Conservation (phyloP, 2,329 filamentous ascomycete genomes). For the Zasmidium citrigriseum region DNA sequence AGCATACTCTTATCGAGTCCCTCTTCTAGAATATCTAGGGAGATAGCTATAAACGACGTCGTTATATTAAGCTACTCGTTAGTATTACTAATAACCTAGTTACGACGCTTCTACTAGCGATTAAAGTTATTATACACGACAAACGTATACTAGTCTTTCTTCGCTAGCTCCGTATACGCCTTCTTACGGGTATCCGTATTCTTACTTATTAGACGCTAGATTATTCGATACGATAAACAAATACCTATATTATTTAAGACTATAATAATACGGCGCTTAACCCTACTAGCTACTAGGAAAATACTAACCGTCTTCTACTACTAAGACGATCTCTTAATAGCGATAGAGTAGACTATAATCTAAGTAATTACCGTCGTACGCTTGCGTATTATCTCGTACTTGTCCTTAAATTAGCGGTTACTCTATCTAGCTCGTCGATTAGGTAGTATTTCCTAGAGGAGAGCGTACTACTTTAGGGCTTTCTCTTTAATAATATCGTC, state of each 20-base stretch:
- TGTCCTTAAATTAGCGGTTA: background rate
- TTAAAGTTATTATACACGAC: background rate
- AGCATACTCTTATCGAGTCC: background rate
- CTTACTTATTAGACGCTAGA: background rate
- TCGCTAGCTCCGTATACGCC: background rate
- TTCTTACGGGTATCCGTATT: background rate
- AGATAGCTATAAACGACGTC: background rate
- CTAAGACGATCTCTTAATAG: background rate
- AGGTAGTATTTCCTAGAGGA: background rate
- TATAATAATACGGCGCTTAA: background rate
- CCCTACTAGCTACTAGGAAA: background rate
- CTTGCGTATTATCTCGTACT: background rate
- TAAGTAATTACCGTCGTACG: background rate
- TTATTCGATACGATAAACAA: background rate
- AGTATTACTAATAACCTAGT: slow-evolving; percentile 1
- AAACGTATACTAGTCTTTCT: background rate
- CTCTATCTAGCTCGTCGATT: background rate
- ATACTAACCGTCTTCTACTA: background rate
- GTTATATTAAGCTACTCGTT: background rate
- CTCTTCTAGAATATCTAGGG: background rate
- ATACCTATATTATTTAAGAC: background rate
- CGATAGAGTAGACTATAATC: background rate
- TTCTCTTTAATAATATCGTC: background rate
- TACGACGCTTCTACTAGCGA: background rate
- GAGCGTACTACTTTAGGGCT: background rate